Evolutionary conservation across 768 basidiomycete genomes (phyloP).

Genomic region (Tephrocybe sp.): DNA sequence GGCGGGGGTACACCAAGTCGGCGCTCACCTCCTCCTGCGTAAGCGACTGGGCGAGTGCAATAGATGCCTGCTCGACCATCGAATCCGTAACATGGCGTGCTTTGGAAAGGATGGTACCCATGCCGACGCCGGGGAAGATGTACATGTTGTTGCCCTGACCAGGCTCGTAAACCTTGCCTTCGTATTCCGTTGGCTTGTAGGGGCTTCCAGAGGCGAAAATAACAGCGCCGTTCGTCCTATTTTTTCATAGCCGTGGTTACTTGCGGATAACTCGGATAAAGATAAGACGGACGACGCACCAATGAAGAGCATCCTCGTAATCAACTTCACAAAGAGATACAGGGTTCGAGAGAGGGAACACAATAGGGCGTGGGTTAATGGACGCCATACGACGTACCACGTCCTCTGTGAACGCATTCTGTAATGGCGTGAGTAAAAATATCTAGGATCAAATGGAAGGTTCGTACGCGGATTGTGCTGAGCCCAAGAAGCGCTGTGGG

Average conservation of each 20-base stretch:
- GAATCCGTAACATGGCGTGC: conserved; percentile 58
- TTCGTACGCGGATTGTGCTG: conserved; percentile 49
- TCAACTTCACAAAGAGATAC: conserved; percentile 58
- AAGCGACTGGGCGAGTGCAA: conserved; percentile 58
- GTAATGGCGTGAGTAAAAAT: conserved; percentile 21
- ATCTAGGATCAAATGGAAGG: neutral
- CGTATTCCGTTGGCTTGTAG: conserved; percentile 49
- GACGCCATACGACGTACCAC: conserved; percentile 62
- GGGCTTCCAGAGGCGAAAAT: conserved; percentile 77
- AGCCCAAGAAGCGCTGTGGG: conserved; percentile 79
- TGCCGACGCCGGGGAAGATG: conserved; percentile 60
- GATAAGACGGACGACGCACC: conserved; percentile 29
- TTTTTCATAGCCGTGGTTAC: neutral
- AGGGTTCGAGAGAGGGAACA: conserved; percentile 82
- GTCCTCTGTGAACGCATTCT: conserved; percentile 63
- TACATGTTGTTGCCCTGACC: conserved; percentile 86
- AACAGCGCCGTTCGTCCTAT: conserved; percentile 59
- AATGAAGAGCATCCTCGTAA: conserved; percentile 56
- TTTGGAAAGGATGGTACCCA: conserved; percentile 59
- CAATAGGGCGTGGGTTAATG: conserved; percentile 68
- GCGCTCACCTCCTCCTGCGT: conserved; percentile 50
- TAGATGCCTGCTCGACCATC: conserved; percentile 67
- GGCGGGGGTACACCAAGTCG: conserved; percentile 66
- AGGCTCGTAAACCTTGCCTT: conserved; percentile 51
- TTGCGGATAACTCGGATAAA: neutral